A percentile compares a stretch with the other conserved stretches of the same genome.
Evolutionary conservation across 805 yeast species (phyloP).

Genomic region (Candida yuanshanica): DNA sequence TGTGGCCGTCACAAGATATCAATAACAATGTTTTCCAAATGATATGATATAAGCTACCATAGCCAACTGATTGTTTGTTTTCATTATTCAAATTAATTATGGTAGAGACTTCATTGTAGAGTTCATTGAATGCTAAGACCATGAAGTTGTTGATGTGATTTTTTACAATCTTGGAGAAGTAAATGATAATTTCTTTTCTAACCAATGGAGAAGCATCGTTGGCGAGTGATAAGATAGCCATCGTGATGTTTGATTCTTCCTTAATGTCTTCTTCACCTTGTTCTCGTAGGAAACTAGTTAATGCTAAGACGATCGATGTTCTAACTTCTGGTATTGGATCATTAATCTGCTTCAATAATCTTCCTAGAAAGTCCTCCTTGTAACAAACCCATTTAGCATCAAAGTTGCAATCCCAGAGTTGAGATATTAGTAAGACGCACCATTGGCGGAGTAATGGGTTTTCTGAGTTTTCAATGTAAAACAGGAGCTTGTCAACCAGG

Average conservation of each 20-base stretch:
- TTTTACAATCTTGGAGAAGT: slow-evolving; percentile 67
- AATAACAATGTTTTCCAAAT: slow-evolving; percentile 83
- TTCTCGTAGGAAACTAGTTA: slow-evolving; percentile 61
- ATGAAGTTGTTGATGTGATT: slow-evolving; percentile 69
- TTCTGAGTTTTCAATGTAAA: slow-evolving; percentile 65
- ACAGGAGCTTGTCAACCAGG: slow-evolving; percentile 59
- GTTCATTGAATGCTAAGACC: slow-evolving; percentile 79
- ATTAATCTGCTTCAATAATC: slow-evolving; percentile 50
- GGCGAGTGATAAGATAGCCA: slow-evolving; percentile 57
- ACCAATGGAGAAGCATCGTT: slow-evolving; percentile 90
- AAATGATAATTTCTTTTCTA: slow-evolving; percentile 75
- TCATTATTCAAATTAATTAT: slow-evolving; percentile 43
- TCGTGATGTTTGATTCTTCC: slow-evolving; percentile 67
- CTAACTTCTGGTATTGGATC: slow-evolving; percentile 97
- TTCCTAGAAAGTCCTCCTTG: slow-evolving; percentile 55
- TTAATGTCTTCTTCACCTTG: slow-evolving; percentile 40
- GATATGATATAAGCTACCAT: slow-evolving; percentile 80
- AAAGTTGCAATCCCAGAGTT: slow-evolving; percentile 64
- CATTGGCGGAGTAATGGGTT: slow-evolving; percentile 88
- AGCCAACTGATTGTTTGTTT: slow-evolving; percentile 67
- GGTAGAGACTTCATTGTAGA: slow-evolving; percentile 63
- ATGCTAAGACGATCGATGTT: slow-evolving; percentile 71
- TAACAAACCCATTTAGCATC: slow-evolving; percentile 71
- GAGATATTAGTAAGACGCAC: slow-evolving; percentile 77
- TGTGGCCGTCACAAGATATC: slow-evolving; percentile 81